Conservation (phyloP, 371 early-diverging fungal genomes). For the Mycotypha africana region DNA sequence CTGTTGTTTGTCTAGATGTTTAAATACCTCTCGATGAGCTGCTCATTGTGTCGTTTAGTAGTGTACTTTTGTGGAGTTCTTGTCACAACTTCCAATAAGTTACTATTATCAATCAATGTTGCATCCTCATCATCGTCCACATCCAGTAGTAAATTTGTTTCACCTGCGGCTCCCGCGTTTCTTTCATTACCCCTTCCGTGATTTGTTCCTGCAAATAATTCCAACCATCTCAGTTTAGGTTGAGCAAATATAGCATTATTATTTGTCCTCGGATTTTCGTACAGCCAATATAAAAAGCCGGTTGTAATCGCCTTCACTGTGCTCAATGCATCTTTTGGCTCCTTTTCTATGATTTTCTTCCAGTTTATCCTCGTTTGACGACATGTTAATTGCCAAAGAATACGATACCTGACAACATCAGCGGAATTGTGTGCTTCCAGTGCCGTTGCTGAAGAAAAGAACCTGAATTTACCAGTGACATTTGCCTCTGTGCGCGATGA, state of each 20-base stretch:
- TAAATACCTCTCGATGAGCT: too few species aligned
- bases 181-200: background rate
- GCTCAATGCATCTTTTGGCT: conserved; percentile 4
- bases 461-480: background rate
- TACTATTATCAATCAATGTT: too few species aligned
- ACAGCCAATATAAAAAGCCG: conserved; percentile 14
- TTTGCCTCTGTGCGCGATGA: background rate
- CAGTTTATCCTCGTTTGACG: conserved; percentile 2
- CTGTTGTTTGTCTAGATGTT: too few species aligned
- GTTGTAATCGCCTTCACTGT: background rate
- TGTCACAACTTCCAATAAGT: too few species aligned
- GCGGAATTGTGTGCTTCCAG: conserved; percentile 18
- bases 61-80: too few species aligned
- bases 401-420: conserved; percentile 24
- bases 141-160: too few species aligned
- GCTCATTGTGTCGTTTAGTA: too few species aligned
- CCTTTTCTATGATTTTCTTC: conserved; percentile 6
- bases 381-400: conserved; percentile 12
- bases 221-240: too few species aligned
- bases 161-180: too few species aligned
- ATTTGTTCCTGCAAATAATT: conserved; percentile 7
- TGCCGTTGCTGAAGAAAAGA: conserved; percentile 4
- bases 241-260: too few species aligned
- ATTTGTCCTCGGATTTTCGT: too few species aligned
- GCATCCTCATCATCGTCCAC: too few species aligned